phyloP scores from a whole-genome alignment of 2,329 filamentous ascomycete genomes.

The Penicillium hordei region DNA sequence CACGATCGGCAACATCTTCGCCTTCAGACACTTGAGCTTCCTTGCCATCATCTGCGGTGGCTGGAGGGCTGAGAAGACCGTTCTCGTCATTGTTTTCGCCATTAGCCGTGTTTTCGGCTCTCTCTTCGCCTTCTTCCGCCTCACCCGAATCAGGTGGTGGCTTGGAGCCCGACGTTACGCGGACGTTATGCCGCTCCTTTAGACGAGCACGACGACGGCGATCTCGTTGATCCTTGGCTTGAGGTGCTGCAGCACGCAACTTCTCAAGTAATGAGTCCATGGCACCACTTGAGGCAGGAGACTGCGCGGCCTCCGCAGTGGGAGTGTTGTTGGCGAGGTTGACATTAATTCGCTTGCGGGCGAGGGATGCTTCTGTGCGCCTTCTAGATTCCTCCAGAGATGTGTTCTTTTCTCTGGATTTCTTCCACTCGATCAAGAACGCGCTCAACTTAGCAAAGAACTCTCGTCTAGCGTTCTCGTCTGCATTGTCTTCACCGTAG shows the following conservation, averaged over 20 bases:
- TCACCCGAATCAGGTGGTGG: slow-evolving; percentile 69
- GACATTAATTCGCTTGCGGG: slow-evolving; percentile 70
- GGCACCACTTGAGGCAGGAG: slow-evolving; percentile 75
- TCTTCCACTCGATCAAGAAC: slow-evolving; percentile 94
- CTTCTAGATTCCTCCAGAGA: slow-evolving; percentile 75
- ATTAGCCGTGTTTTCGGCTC: slow-evolving; percentile 39
- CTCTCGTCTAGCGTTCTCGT: slow-evolving; percentile 89
- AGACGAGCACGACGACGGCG: slow-evolving; percentile 80
- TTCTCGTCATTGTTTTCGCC: slow-evolving; percentile 42
- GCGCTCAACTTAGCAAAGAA: slow-evolving; percentile 92
- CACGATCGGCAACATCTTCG: slow-evolving; percentile 80
- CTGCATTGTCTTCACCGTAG: slow-evolving; percentile 88
- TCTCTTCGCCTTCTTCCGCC: slow-evolving; percentile 61
- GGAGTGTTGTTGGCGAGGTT: slow-evolving; percentile 63
- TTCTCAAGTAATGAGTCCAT: slow-evolving; percentile 98
- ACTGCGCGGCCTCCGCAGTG: slow-evolving; percentile 53
- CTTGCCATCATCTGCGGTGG: slow-evolving; percentile 37
- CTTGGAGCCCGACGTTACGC: slow-evolving; percentile 83
- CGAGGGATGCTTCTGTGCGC: slow-evolving; percentile 88
- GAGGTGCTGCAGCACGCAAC: slow-evolving; percentile 85
- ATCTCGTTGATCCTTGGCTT: slow-evolving; percentile 85
- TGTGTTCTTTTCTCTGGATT: slow-evolving; percentile 90
- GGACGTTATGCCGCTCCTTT: slow-evolving; percentile 86
- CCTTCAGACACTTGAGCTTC: slow-evolving; percentile 48
- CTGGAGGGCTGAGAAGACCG: slow-evolving; percentile 53